These are phyloP conservation scores for Sporothrix schenckii DNA, from an alignment of 2,329 filamentous ascomycete genomes.

Conservation along the genomic window DNA sequence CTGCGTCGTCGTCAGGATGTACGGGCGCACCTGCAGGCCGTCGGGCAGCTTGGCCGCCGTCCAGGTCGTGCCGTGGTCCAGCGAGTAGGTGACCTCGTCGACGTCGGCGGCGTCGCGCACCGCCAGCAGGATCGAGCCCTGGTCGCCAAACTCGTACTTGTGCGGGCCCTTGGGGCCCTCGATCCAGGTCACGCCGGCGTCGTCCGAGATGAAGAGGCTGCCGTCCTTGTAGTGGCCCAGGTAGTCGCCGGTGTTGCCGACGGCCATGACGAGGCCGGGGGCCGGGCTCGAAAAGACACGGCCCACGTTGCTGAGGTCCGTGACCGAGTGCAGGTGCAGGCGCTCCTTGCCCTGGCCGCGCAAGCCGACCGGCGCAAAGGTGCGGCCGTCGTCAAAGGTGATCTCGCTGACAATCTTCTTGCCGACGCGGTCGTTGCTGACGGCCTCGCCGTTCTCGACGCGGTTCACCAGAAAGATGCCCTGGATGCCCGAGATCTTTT, in stretches of 20 bases:
- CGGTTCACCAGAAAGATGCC: slow-evolving; percentile 89
- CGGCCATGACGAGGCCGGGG: slow-evolving; percentile 89
- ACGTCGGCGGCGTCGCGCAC: slow-evolving; percentile 71
- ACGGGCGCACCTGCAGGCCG: slow-evolving; percentile 68
- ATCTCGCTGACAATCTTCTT: slow-evolving; percentile 81
- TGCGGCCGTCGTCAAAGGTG: slow-evolving; percentile 93
- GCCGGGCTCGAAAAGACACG: slow-evolving; percentile 91
- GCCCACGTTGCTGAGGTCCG: slow-evolving; percentile 77
- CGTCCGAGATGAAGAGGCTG: slow-evolving; percentile 83
- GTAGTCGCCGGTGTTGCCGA: slow-evolving; percentile 82
- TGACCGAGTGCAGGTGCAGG: slow-evolving; percentile 91
- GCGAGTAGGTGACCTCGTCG: slow-evolving; percentile 69
- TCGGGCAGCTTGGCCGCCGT: slow-evolving; percentile 68
- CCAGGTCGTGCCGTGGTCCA: slow-evolving; percentile 90
- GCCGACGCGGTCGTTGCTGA: slow-evolving; percentile 56
- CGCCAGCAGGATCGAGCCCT: slow-evolving; percentile 85
- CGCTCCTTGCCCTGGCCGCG: slow-evolving; percentile 52
- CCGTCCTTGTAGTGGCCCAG: slow-evolving; percentile 73
- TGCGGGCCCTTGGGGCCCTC: slow-evolving; percentile 76
- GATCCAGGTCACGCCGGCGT: slow-evolving; percentile 85
- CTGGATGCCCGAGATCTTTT: slow-evolving; percentile 88
- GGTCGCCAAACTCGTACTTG: slow-evolving; percentile 95
- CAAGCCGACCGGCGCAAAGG: slow-evolving; percentile 72
- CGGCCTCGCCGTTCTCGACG: slow-evolving; percentile 81
- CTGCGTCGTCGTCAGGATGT: slow-evolving; percentile 80